Evolutionary conservation across 768 basidiomycete species (phyloP).

Genomic region (Trametes coccinea): DNA sequence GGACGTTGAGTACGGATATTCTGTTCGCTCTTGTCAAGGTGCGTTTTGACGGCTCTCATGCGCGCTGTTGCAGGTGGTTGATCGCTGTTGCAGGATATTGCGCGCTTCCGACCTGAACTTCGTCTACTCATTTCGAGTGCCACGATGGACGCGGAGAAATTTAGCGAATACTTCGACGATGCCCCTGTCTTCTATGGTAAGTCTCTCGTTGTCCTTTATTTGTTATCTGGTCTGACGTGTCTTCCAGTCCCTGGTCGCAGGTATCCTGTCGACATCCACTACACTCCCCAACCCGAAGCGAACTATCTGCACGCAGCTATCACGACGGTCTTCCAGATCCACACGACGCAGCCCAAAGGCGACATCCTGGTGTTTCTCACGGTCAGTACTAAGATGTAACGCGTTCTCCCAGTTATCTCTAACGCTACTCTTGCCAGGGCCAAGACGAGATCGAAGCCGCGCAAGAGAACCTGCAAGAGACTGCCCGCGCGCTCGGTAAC

Average conservation of each 20-base stretch:
- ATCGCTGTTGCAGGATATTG: conserved; percentile 79
- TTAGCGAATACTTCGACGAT: conserved; percentile 94
- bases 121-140: conserved; percentile 93
- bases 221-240: conserved; percentile 3
- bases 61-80: conserved; percentile 28
- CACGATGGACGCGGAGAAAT: conserved; percentile 97
- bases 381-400: conserved; percentile 42
- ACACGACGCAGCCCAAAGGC: conserved; percentile 96
- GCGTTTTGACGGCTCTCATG: conserved; percentile 37
- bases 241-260: conserved; percentile 88
- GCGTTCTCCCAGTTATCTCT: too few relatives aligned
- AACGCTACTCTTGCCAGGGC: conserved; percentile 49
- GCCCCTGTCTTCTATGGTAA: conserved; percentile 93
- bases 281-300: conserved; percentile 98
- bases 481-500: conserved; percentile 90
- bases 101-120: conserved; percentile 92
- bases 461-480: conserved; percentile 94
- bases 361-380: conserved; percentile 98
- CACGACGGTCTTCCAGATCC: conserved; percentile 98
- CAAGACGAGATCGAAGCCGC: conserved; percentile 99
- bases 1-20: conserved; percentile 97
- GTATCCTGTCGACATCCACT: conserved; percentile 97
- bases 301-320: conserved; percentile 99
- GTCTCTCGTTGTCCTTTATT: conserved; percentile 26
- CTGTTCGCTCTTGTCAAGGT: conserved; percentile 99